Base-by-base conservation (phyloP, 148 eudicot species). In the Oxyria digyna region DNA sequence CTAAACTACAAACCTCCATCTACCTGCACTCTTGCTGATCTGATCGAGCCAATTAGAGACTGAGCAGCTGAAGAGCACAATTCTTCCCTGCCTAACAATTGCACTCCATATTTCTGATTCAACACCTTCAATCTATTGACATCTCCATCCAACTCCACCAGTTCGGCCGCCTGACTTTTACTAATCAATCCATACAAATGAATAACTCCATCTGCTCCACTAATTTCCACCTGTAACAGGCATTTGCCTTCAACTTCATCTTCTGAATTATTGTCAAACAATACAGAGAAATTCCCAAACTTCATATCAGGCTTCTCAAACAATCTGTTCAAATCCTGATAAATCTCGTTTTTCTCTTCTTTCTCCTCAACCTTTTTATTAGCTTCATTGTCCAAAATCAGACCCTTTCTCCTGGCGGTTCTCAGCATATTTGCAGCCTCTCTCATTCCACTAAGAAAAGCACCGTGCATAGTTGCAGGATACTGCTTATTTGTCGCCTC, bases 391-490 rank as follows among this genome's bases (percentile, higher is more conserved):
- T 68, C 67, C 42, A 73, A 29, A 42, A 76, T 33, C 62, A 15
- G 23, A 66, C 82, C 77, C 73, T 87, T 85, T 71, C 78, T 86
- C 75, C 78, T 76, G 27, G 90, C 85, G 59, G 85, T 84, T 71
- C 87, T 87, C 54, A 88, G 49, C 66, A 94, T 90, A 59, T 94
- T 84, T 35, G 99, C 97, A 68, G 99, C 96, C 79, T 94, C 99
- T 75, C 99, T 85, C 97, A 94, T 88, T 40, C 99, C 99, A 70
- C 99, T 94, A 17, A 94, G 85, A 54, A 91, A 94, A 54, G 99
- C 99, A 67, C 99, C 99, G 14, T 94, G 99, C 99, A 94, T 94
- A 4, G 99, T 94, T 4, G 99, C 99, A 17, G 99, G 99, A 76
- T 90, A 94, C 72, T 78, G 97, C 74, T 84, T 91, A 38, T 84